These are phyloP conservation scores for Moricandia moricandioides DNA, from an alignment of 345 rosid species.

Conservation along the genomic window DNA sequence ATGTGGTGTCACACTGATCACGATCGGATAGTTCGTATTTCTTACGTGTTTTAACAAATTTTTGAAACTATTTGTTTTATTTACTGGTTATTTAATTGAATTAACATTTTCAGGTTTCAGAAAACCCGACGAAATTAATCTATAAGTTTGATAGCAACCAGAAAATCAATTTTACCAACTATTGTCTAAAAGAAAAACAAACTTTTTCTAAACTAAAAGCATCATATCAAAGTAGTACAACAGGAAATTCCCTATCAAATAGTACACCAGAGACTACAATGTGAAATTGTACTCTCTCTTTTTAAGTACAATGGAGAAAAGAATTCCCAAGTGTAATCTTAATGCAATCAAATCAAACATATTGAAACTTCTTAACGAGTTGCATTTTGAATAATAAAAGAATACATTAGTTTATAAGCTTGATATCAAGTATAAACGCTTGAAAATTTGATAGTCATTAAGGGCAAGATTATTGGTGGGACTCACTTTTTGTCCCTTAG, in stretches of 20 bases:
- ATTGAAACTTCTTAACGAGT: background rate
- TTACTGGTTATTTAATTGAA: background rate
- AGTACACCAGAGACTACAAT: background rate
- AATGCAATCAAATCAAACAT: background rate
- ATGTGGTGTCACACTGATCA: constrained; percentile 30
- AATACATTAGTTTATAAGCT: background rate
- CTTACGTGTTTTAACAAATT: background rate
- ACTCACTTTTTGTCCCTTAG: too few species aligned
- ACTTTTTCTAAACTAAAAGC: too few species aligned
- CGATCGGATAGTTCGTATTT: constrained; percentile 23
- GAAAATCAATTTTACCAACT: constrained; percentile 5
- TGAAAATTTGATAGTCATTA: background rate
- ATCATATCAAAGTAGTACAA: background rate
- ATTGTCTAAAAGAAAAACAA: background rate
- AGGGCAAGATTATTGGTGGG: too few species aligned
- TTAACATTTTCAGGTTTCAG: background rate
- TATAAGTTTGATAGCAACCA: constrained; percentile 1
- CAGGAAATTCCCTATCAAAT: background rate
- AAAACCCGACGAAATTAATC: background rate
- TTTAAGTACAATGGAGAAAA: background rate
- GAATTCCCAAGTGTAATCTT: background rate
- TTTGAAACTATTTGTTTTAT: background rate
- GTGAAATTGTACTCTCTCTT: background rate
- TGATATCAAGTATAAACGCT: background rate
- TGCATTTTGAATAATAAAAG: background rate